Conservation (phyloP, 192 early-diverging fungal genomes). For the Podila verticillata region DNA sequence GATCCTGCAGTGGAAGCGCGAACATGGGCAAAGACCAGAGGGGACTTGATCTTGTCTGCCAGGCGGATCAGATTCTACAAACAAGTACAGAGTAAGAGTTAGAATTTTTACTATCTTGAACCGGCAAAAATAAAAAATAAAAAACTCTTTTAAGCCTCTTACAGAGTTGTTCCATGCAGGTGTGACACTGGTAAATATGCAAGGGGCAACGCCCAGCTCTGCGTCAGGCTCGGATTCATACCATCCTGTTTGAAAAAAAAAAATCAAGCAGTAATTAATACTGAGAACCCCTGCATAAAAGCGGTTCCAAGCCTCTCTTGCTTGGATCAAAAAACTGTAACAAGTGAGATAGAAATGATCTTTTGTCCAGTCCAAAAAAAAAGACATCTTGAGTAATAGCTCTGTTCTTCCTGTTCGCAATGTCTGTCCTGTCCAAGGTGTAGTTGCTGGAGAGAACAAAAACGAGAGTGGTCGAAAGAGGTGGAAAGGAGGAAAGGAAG, state of each 20-base stretch:
- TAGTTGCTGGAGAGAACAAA: too few relatives aligned
- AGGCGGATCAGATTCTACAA: conserved; percentile 71
- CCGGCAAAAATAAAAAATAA: too few relatives aligned
- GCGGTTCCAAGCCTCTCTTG: neutral
- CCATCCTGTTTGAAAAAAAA: conserved; percentile 54
- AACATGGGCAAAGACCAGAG: conserved; percentile 82
- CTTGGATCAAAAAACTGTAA: too few relatives aligned
- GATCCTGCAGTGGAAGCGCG: conserved; percentile 79
- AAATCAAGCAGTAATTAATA: neutral
- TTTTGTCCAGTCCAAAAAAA: too few relatives aligned
- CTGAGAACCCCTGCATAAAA: neutral
- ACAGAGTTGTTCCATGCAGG: conserved; percentile 81
- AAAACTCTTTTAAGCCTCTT: neutral
- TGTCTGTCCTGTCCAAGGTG: too few relatives aligned
- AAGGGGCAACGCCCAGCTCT: conserved; percentile 60
- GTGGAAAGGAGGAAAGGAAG: too few relatives aligned
- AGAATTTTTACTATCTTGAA: neutral
- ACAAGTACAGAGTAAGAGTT: neutral
- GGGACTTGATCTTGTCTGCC: conserved; percentile 79
- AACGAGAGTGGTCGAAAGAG: too few relatives aligned
- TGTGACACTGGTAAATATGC: conserved; percentile 84
- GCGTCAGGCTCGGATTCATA: conserved; percentile 68
- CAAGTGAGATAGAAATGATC: too few relatives aligned
- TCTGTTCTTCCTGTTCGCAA: too few relatives aligned
- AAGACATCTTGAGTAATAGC: too few relatives aligned